phyloP scores from a whole-genome alignment of 1,284 basidiomycete genomes.

The Termitomyces sp. region DNA sequence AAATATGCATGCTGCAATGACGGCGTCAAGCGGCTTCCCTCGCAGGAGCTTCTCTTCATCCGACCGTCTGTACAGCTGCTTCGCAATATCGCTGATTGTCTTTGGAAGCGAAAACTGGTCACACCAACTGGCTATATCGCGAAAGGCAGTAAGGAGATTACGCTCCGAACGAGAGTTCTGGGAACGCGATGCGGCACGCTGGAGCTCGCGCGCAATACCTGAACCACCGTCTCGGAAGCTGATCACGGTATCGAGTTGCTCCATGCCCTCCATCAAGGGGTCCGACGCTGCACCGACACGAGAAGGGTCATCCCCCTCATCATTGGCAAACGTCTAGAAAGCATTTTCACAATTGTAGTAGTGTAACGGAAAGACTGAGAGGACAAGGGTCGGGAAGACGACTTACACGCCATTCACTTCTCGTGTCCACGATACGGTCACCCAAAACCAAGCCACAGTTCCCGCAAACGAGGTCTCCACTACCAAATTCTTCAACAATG shows the following conservation, averaged over 20 bases:
- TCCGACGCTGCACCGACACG: constrained; percentile 98
- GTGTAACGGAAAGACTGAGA: constrained; percentile 16
- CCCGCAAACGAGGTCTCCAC: constrained; percentile 96
- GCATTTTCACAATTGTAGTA: constrained; percentile 20
- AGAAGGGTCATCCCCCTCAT: constrained; percentile 98
- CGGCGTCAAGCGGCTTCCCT: constrained; percentile 88
- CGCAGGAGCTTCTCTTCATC: constrained; percentile 93
- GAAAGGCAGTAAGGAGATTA: constrained; percentile 82
- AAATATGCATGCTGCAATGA: constrained; percentile 97
- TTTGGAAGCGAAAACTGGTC: constrained; percentile 94
- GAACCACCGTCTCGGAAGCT: constrained; percentile 93
- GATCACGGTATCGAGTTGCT: constrained; percentile 92
- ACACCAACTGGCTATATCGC: constrained; percentile 90
- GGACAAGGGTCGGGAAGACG: constrained; percentile 8
- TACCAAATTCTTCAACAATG: constrained; percentile 95
- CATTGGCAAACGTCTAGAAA: constrained; percentile 92
- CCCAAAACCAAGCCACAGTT: constrained; percentile 94
- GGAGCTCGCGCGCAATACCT: constrained; percentile 87
- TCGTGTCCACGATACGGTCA: constrained; percentile 95
- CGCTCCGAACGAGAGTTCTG: constrained; percentile 77
- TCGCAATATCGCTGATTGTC: constrained; percentile 92
- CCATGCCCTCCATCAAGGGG: constrained; percentile 89
- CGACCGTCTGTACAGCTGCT: constrained; percentile 94
- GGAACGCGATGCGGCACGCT: constrained; percentile 82
- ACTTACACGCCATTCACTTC: constrained; percentile 96